phyloP scores from a whole-genome alignment of 345 rosid species.

The Euphorbia lathyris region DNA sequence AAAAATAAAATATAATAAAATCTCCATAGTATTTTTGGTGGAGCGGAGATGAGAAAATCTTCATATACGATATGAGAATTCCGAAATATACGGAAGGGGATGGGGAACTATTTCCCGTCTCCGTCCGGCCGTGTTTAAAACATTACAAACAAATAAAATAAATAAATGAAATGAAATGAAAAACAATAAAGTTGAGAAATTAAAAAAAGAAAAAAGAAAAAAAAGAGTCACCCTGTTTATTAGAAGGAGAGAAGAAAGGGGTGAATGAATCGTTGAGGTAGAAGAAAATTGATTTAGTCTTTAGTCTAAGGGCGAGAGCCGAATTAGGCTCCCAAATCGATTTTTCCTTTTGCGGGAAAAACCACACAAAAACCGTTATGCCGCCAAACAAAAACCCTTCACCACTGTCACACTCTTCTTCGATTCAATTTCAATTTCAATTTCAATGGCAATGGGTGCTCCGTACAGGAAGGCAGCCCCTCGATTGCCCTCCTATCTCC shows the following conservation, averaged over 20 bases:
- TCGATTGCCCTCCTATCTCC: constrained; percentile 52
- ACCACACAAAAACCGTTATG: background rate
- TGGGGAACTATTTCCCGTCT: too few relatives aligned
- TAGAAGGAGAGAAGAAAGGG: background rate
- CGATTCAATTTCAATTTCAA: background rate
- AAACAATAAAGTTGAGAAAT: background rate
- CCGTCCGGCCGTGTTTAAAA: too few relatives aligned
- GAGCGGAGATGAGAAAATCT: too few relatives aligned
- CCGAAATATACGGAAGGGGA: too few relatives aligned
- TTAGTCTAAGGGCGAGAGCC: background rate
- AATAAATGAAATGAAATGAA: too few relatives aligned
- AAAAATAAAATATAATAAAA: too few relatives aligned
- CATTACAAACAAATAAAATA: too few relatives aligned
- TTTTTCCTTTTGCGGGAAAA: background rate
- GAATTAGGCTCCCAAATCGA: background rate
- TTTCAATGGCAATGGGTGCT: constrained; percentile 27
- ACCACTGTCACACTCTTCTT: background rate
- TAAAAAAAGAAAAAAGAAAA: background rate
- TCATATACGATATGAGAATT: too few relatives aligned
- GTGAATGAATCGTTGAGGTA: background rate
- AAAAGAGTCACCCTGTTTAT: background rate
- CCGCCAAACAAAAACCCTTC: background rate
- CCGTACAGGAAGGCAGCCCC: constrained; percentile 30
- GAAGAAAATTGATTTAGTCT: background rate
- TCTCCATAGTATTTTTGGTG: too few relatives aligned